Conservation (phyloP, 805 yeast species). For the Teunomyces panamensis region DNA sequence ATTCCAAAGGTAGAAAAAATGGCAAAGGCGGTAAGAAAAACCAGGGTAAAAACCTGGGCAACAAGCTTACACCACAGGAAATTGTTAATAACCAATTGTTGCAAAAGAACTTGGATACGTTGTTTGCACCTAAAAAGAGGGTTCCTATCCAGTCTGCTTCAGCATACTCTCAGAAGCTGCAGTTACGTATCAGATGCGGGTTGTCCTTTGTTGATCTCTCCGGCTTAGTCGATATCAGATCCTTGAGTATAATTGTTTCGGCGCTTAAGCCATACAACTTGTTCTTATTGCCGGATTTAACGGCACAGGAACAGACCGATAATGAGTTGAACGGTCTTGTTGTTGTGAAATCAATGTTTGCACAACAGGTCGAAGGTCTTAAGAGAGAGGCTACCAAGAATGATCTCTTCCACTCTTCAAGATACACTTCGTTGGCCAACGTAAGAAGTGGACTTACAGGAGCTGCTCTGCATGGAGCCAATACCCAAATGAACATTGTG, state of each 20-base stretch:
- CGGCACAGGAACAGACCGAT: slow-evolving; percentile 17
- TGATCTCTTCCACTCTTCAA: slow-evolving; percentile 17
- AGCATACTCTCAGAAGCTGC: slow-evolving; percentile 15
- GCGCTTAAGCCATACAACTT: slow-evolving; percentile 75
- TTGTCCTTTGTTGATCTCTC: slow-evolving; percentile 75
- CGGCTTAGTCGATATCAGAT: slow-evolving; percentile 81
- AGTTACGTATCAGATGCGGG: slow-evolving; percentile 62
- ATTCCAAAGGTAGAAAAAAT: slow-evolving; percentile 3
- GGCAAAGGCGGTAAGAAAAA: slow-evolving; percentile 15
- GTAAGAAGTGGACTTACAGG: slow-evolving; percentile 28
- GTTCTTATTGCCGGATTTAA: slow-evolving; percentile 50
- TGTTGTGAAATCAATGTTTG: slow-evolving; percentile 25
- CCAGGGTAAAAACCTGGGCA: slow-evolving; percentile 17
- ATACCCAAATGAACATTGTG: slow-evolving; percentile 27
- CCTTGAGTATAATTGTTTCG: slow-evolving; percentile 73
- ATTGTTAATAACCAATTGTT: slow-evolving; percentile 38
- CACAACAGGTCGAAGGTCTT: slow-evolving; percentile 28
- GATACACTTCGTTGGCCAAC: slow-evolving; percentile 28
- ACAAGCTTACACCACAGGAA: slow-evolving; percentile 42
- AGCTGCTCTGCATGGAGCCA: slow-evolving; percentile 7
- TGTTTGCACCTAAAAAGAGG: slow-evolving; percentile 51
- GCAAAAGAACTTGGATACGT: slow-evolving; percentile 45
- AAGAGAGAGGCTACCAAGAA: slow-evolving; percentile 19
- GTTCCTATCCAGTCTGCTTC: slow-evolving; percentile 21
- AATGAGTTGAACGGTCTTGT: slow-evolving; percentile 26